Evolutionary conservation across 257 asterid species (phyloP), one percentile per base, ranked within the genome.

Genomic region (Fraxinus americana): DNA sequence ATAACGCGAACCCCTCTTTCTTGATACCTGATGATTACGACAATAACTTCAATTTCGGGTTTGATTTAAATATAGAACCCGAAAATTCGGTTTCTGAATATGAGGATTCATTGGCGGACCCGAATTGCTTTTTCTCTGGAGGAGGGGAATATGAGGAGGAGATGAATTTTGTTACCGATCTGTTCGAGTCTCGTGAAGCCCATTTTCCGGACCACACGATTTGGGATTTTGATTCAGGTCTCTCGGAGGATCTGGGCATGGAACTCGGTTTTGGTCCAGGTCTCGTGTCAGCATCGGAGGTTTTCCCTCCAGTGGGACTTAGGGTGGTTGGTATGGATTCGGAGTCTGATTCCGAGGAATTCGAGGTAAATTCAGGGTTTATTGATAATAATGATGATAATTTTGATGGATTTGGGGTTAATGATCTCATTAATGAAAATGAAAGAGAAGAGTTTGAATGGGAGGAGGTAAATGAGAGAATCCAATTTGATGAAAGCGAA

Each of bases 391-490:
- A 65, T 77, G 48, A 78, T 74, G 89, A 86, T 41, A 61, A 35
- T 50, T 75, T 41, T 68, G 88, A 83, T 77, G 67, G 63, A 32
- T 83, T 84, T 75, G 90, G 76, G 75, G 71, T 75, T 41, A 54
- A 73, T 38, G 73, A 78, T 82, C 84, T 59, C 75, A 48, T 67
- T 38, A 79, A 75, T 72, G 91, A 87, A 77, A 77, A 78, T 61
- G 89, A 78, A 39, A 78, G 92, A 43, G 91, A 94, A 0, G 99
- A 90, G 78, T 91, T 87, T 50, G 98, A 91, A 73, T 95, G 99
- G 99, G 98, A 93, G 84, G 98, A 93, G 83, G 97, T 95, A 67
- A 85, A 86, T 77, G 96, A 85, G 63, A 83, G 93, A 67, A 54
- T 77, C 34, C 82, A 77, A 25, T 75, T 65, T 19, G 90, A 87